Evolutionary conservation across 2,329 filamentous ascomycete genomes (phyloP).

Genomic region (Oidium heveae): DNA sequence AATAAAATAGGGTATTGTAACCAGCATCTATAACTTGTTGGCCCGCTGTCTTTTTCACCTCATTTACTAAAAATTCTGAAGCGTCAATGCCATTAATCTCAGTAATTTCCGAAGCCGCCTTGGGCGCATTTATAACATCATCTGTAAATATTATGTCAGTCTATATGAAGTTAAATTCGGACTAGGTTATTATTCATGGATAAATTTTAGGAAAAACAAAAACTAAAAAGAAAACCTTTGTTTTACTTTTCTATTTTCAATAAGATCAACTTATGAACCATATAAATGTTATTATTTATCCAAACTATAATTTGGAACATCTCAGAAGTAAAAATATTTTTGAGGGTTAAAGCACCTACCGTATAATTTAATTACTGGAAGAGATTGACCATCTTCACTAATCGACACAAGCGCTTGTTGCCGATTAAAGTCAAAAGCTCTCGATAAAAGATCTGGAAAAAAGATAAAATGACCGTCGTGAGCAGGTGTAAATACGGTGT

Average conservation of each 20-base stretch:
- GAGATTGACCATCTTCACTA: no score
- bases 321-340: no score
- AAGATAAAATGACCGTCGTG: conserved; percentile 42
- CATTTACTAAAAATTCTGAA: conserved; percentile 21
- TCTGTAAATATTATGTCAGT: conserved; percentile 7
- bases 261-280: no score
- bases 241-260: no score
- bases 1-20: conserved; percentile 19
- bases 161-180: not conserved
- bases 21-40: conserved; percentile 18
- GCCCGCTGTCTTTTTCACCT: conserved; percentile 15
- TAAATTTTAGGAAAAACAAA: conserved; percentile 27
- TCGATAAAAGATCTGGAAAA: conserved; percentile 23
- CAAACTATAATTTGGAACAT: no score
- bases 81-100: conserved; percentile 32
- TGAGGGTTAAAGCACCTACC: no score
- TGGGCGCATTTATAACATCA: conserved; percentile 20
- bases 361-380: no score
- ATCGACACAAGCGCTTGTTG: no score
- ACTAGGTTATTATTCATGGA: conserved; percentile 30
- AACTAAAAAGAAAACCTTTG: conserved; percentile 24
- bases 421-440: no score
- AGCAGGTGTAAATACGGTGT: conserved; percentile 24
- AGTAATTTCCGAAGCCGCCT: conserved; percentile 21
- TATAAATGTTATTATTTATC: no score